Evolutionary conservation across 345 rosid genomes (phyloP).

Genomic region (Sonneratia alba): DNA sequence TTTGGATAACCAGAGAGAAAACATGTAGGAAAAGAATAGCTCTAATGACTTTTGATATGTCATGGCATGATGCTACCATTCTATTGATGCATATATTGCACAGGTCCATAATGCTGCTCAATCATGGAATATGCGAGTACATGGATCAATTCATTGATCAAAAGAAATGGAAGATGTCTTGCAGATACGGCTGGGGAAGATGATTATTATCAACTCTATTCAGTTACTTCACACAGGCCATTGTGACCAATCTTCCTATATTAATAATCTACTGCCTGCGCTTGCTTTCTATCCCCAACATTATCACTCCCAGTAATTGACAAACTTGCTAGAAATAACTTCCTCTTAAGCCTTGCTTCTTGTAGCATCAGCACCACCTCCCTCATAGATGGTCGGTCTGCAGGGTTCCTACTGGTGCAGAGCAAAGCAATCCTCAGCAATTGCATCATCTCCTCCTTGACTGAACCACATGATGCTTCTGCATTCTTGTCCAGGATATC

Average conservation of each 20-base stretch:
- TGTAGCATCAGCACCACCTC: conserved; percentile 84
- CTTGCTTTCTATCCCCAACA: conserved; percentile 6
- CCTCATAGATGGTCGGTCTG: conserved; percentile 88
- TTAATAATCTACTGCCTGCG: conserved; percentile 42
- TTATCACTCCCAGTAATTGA: conserved; percentile 20
- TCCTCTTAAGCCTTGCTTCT: conserved; percentile 85
- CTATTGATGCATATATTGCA: neutral
- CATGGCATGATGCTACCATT: neutral
- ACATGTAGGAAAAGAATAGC: too few relatives aligned
- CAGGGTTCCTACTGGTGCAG: conserved; percentile 73
- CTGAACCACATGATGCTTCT: conserved; percentile 50
- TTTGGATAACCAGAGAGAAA: too few relatives aligned
- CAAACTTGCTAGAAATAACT: conserved; percentile 11
- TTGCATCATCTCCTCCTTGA: conserved; percentile 87
- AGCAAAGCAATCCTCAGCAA: conserved; percentile 70
- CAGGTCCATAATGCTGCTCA: neutral
- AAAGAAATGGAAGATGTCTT: too few relatives aligned
- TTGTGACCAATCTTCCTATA: conserved; percentile 15
- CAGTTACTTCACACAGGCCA: conserved; percentile 16
- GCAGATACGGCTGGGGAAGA: too few relatives aligned
- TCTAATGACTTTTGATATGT: too few relatives aligned
- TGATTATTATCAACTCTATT: too few relatives aligned
- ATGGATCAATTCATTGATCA: neutral
- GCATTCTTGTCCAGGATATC: conserved; percentile 61
- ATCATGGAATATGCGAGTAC: neutral